Conservation (phyloP, 768 basidiomycete species). For the Mrakia blollopis region DNA sequence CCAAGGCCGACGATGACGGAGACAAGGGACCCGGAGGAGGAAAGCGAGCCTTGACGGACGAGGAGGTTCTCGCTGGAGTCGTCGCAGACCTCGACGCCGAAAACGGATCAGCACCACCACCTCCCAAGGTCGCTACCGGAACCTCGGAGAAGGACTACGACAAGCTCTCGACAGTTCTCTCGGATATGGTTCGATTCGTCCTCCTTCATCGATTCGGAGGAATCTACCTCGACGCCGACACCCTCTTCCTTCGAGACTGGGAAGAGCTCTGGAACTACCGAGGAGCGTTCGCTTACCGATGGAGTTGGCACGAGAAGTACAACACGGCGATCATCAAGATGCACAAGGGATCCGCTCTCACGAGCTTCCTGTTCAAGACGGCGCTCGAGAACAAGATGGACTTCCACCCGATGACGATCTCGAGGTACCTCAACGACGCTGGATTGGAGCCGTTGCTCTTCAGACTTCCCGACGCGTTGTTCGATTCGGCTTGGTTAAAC, state of each 20-base stretch:
- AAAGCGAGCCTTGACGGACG: constrained; percentile 40
- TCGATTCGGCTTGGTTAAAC: constrained; percentile 95
- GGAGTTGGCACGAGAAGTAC: constrained; percentile 87
- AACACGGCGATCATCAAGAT: constrained; percentile 94
- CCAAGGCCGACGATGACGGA: constrained; percentile 25
- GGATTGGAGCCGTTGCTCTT: constrained; percentile 74
- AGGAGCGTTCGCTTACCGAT: constrained; percentile 93
- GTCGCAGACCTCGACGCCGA: constrained; percentile 47
- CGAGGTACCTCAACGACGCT: constrained; percentile 83
- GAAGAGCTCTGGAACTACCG: constrained; percentile 96
- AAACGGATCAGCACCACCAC: neutral
- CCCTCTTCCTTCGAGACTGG: constrained; percentile 93
- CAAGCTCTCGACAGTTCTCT: constrained; percentile 82
- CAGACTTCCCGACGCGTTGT: constrained; percentile 87
- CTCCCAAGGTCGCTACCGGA: constrained; percentile 46
- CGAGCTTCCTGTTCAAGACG: constrained; percentile 87
- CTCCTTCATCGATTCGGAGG: constrained; percentile 96
- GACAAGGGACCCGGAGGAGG: constrained; percentile 26
- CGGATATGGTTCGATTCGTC: constrained; percentile 95
- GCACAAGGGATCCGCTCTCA: constrained; percentile 87
- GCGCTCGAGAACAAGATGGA: constrained; percentile 85
- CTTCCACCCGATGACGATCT: constrained; percentile 96
- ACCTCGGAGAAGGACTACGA: constrained; percentile 84
- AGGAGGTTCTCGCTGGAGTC: constrained; percentile 68
- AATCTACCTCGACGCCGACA: constrained; percentile 95